Evolutionary conservation across 2,329 filamentous ascomycete genomes (phyloP), one percentile per base, ranked within the genome.

Genomic region (Phyllosticta capitalensis): DNA sequence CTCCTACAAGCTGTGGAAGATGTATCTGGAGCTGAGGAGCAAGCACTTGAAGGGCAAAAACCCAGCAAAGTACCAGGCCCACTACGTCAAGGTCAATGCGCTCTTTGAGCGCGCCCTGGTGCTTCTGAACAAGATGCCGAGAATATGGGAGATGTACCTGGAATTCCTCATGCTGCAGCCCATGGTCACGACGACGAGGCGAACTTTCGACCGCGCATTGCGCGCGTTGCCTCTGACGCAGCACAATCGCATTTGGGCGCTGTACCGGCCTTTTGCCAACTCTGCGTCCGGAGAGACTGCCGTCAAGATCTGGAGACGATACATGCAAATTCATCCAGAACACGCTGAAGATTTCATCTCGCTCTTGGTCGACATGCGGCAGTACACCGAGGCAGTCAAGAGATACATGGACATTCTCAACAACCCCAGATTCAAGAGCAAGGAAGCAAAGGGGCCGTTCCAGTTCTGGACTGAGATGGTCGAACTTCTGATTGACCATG

Each of bases 391-490:
- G 70, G 94, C 94, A 4, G 89, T 95, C 59, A 87, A 88, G 71
- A 87, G 87, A 65, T 99, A 96, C 73, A 95, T 97, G 71, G 84
- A 90, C 54, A 86, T 97, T 56, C 81, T 99, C 67, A 92, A 97
- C 77, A 92, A 96, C 67, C 83, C 89, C 2, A 86, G 86, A 38
- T 97, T 99, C 75, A 84, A 85, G 70, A 97, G 92, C 76, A 96
- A 95, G 75, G 86, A 94, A 65, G 89, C 89, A 61, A 96, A 96
- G 74, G 92, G 94, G 0, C 90, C 92, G 63, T 99, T 95, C 71
- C 91, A 99, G 73, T 81, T 99, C 54, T 99, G 94, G 94, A 94
- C 85, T 64, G 94, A 99, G 72, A 95, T 99, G 90, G 86, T 97
- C 38, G 94, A 99, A 68, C 73, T 97, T 64, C 79, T 99, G 52